These are phyloP conservation scores for Aegilops sharonensis DNA, from an alignment of 176 grass and related monocot genomes.

Conservation along the genomic window DNA sequence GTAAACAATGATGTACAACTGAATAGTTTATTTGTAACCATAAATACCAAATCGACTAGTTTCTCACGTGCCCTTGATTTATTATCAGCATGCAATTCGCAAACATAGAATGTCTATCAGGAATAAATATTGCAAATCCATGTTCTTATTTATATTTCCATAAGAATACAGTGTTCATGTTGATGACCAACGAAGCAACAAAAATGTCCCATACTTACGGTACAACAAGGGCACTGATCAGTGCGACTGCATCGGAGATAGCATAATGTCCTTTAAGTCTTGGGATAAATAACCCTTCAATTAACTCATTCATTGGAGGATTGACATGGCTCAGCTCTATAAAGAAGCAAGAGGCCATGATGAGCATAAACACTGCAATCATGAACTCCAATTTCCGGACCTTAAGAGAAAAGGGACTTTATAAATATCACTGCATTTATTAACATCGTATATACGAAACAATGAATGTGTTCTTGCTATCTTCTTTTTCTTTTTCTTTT, in stretches of 20 bases:
- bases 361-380: slow-evolving; percentile 52
- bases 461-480: background rate
- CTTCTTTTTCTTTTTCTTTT: background rate
- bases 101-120: background rate
- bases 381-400: slow-evolving; percentile 65
- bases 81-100: background rate
- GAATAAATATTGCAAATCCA: background rate
- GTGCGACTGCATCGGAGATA: slow-evolving; percentile 49
- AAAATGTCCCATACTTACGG: slow-evolving; percentile 49
- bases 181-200: background rate
- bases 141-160: background rate
- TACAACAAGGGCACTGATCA: slow-evolving; percentile 63
- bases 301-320: slow-evolving; percentile 46
- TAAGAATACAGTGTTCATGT: background rate
- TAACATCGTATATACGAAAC: background rate
- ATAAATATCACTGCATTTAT: background rate
- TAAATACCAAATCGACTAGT: background rate
- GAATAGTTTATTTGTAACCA: background rate
- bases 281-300: slow-evolving; percentile 69
- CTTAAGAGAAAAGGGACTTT: slow-evolving; percentile 29
- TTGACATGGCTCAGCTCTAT: slow-evolving; percentile 53
- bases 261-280: slow-evolving; percentile 51
- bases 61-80: background rate
- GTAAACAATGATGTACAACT: background rate
- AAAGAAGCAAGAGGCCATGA: slow-evolving; percentile 70